Conservation (phyloP, 441 rosid genomes). For the Sinapis alba region DNA sequence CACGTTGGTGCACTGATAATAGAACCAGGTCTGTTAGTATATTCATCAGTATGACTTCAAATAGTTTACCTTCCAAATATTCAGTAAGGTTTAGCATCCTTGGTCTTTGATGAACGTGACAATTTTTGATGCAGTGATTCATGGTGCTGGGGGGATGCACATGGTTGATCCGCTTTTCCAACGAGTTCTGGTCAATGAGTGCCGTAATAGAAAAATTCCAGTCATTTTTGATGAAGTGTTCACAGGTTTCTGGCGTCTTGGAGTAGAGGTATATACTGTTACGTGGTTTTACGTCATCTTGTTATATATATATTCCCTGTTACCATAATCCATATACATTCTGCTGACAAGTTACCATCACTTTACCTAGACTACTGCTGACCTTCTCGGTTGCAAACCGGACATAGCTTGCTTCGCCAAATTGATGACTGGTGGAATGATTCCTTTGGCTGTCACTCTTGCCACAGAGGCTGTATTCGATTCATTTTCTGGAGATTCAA, state of each 20-base stretch:
- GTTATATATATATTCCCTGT: not conserved
- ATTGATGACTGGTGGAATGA: slow-evolving; percentile 88
- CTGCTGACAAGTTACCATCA: slow-evolving; percentile 26
- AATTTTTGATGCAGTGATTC: slow-evolving; percentile 57
- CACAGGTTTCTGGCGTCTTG: slow-evolving; percentile 97
- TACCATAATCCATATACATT: slow-evolving; percentile 20
- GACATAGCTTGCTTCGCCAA: slow-evolving; percentile 96
- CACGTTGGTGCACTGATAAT: slow-evolving; percentile 84
- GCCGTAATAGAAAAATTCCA: slow-evolving; percentile 71
- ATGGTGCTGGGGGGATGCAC: slow-evolving; percentile 96
- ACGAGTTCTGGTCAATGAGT: slow-evolving; percentile 78
- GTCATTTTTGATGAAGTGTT: slow-evolving; percentile 95
- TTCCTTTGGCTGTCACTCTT: slow-evolving; percentile 91
- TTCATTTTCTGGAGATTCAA: slow-evolving; percentile 85
- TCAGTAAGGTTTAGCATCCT: not conserved
- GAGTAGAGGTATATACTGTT: slow-evolving; percentile 66
- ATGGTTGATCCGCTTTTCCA: slow-evolving; percentile 98
- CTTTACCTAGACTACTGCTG: slow-evolving; percentile 69
- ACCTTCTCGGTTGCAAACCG: slow-evolving; percentile 75
- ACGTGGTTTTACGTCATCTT: not conserved
- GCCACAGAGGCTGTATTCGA: slow-evolving; percentile 70
- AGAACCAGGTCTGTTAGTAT: slow-evolving; percentile 75
- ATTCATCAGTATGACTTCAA: not conserved
- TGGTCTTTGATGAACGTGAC: slow-evolving; percentile 1
- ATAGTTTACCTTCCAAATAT: not conserved